phyloP scores from a whole-genome alignment of 2,329 filamentous ascomycete genomes.

The Gyromitra esculenta region DNA sequence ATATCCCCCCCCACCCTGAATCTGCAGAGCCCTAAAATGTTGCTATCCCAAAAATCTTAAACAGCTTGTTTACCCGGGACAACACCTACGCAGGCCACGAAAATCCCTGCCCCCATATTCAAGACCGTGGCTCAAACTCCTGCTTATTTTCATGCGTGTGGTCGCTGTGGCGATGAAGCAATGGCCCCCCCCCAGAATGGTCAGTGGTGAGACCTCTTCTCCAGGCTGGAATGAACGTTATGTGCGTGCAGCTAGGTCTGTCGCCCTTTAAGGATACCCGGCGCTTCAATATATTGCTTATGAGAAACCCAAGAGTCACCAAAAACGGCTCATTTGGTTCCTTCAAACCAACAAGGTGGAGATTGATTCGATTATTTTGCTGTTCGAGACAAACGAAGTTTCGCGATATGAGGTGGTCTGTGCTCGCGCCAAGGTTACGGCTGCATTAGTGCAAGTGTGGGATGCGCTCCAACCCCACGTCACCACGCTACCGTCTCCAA shows the following conservation, averaged over 20 bases:
- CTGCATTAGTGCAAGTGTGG: conserved; percentile 52
- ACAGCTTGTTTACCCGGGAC: conserved; percentile 41
- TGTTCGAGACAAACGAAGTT: conserved; percentile 48
- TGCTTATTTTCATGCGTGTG: conserved; percentile 22
- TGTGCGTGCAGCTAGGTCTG: not conserved
- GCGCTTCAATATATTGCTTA: not conserved
- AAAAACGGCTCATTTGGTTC: conserved; percentile 15
- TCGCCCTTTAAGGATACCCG: not conserved
- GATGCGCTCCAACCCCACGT: conserved; percentile 52
- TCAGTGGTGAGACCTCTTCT: conserved; percentile 28
- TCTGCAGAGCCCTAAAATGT: conserved; percentile 26
- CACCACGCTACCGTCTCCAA: conserved; percentile 42
- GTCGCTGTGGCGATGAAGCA: conserved; percentile 43
- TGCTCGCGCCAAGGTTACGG: conserved; percentile 42
- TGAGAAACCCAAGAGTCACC: not conserved
- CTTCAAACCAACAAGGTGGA: not conserved
- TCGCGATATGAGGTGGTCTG: conserved; percentile 43
- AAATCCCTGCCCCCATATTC: conserved; percentile 31
- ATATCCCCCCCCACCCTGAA: not conserved
- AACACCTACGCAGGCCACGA: conserved; percentile 35
- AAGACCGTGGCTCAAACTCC: conserved; percentile 39
- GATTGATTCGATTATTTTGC: conserved; percentile 30
- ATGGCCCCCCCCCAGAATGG: conserved; percentile 1
- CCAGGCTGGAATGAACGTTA: conserved; percentile 14
- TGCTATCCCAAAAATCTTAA: conserved; percentile 45